These are phyloP conservation scores for Lasiosphaeria miniovina DNA, from an alignment of 495 filamentous ascomycete species.

Conservation along the genomic window DNA sequence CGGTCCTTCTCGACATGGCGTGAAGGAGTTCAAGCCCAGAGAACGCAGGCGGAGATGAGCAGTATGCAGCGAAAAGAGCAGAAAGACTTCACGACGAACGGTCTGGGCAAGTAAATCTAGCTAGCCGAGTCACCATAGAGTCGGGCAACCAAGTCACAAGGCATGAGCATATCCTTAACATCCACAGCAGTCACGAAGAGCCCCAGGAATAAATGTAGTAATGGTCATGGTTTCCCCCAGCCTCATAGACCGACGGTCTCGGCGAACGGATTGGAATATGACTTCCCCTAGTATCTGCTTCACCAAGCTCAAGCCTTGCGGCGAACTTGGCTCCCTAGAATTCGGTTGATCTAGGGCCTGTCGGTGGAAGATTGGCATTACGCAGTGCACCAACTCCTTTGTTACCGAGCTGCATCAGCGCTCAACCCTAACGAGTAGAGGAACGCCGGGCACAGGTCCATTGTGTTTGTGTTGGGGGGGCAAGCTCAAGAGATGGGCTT, in stretches of 20 bases:
- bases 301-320: conserved; percentile 47
- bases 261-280: conserved; percentile 85
- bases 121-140: too few species aligned
- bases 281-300: conserved; percentile 60
- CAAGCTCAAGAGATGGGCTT: conserved; percentile 29
- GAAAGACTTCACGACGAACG: neutral
- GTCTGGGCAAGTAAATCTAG: too few species aligned
- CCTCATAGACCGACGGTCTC: conserved; percentile 80
- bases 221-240: conserved; percentile 79
- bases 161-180: too few species aligned
- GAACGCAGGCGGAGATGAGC: neutral
- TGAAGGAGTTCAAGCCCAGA: neutral
- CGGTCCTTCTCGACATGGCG: neutral
- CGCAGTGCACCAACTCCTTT: conserved; percentile 69
- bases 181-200: neutral
- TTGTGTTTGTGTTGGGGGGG: conserved; percentile 46
- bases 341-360: conserved; percentile 79
- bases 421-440: conserved; percentile 62
- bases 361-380: conserved; percentile 88
- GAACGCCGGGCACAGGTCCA: conserved; percentile 84
- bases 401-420: conserved; percentile 76
- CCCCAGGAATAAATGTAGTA: neutral
- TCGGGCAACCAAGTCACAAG: too few species aligned
- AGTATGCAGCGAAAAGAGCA: neutral
- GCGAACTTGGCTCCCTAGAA: conserved; percentile 63